Conservation (phyloP, 2,329 filamentous ascomycete genomes). For the Zasmidium cellare region DNA sequence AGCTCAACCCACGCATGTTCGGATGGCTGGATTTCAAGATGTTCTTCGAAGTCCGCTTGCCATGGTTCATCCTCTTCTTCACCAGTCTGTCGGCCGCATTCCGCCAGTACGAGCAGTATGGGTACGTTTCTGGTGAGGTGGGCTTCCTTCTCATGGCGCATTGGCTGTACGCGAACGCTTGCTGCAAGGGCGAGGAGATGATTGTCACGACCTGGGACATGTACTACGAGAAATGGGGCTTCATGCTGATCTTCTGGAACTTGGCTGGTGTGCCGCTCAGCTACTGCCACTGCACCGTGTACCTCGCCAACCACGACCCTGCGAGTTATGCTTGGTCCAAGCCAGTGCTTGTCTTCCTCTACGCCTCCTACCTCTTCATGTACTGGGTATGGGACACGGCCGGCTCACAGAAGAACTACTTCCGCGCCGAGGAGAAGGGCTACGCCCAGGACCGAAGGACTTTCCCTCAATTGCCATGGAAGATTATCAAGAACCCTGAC, state of each 20-base stretch:
- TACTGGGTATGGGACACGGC: conserved; percentile 93
- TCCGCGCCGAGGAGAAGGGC: conserved; percentile 77
- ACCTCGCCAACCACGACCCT: conserved; percentile 80
- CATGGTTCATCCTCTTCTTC: conserved; percentile 87
- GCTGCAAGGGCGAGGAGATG: conserved; percentile 86
- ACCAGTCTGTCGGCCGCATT: conserved; percentile 74
- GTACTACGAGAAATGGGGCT: conserved; percentile 96
- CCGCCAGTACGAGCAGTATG: conserved; percentile 80
- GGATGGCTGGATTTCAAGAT: conserved; percentile 87
- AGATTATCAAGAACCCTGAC: conserved; percentile 76
- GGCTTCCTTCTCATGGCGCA: conserved; percentile 84
- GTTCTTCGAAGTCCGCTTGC: conserved; percentile 91
- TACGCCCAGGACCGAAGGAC: conserved; percentile 69
- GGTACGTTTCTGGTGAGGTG: conserved; percentile 84
- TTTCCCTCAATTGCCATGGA: conserved; percentile 91
- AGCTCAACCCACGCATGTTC: conserved; percentile 77
- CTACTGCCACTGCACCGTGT: conserved; percentile 93
- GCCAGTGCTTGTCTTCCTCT: conserved; percentile 65
- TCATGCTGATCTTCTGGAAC: conserved; percentile 99
- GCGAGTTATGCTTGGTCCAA: conserved; percentile 75
- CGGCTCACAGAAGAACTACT: conserved; percentile 93
- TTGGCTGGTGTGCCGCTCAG: conserved; percentile 85
- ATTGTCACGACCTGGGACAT: conserved; percentile 93
- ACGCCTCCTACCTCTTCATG: conserved; percentile 71
- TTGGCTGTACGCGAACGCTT: conserved; percentile 89